Base-by-base conservation (phyloP, 2,329 filamentous ascomycete species). In the Fusarium marasasianum region DNA sequence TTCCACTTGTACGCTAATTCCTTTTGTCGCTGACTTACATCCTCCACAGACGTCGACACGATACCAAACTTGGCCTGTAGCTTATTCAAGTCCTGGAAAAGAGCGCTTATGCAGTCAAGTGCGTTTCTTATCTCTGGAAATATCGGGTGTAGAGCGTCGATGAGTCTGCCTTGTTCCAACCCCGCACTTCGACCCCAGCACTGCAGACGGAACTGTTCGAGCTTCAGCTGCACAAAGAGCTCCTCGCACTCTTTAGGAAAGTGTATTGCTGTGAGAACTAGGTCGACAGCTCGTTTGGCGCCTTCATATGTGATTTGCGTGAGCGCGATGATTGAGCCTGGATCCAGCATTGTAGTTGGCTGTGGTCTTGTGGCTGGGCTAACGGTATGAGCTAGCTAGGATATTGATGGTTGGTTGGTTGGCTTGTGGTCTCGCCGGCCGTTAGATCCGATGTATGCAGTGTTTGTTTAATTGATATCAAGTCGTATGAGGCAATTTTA, bases 151-250 rank as follows among this genome's bases (percentile, higher is more conserved):
- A 60, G 37, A 54, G 45, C 37, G 18, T 60, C 45, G 11, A 60
- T 54, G 4, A 54, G 35, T 20, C 20, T 54, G 13, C 57, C 57
- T 41, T 60, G 57, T 4, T 60, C 57, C 1, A 60, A 60, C 35
- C 57, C 45, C 45, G 57, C 57, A 54, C 57, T 60, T 33, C 57
- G 45, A 41, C 57, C 57, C 57, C 57, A 60, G 44, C 57, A 60
- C 20, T 53, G 57, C 6, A 60, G 22, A 13, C 57, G 57, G 22
- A 60, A 60, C 14, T 60, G 44, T 18, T 60, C 57, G 7, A 60
- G 44, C 24, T 60, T 60, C 7, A 60, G 26, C 33, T 60, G 35
- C 18, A 60, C 57, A 3, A 60, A 60, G 12, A 53, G 1, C 7
- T 53, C 57, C 6, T 60, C 44, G 1, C 57, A 60, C 5, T 60